phyloP scores from a whole-genome alignment of 148 eudicot species.

The Chenopodium album region DNA sequence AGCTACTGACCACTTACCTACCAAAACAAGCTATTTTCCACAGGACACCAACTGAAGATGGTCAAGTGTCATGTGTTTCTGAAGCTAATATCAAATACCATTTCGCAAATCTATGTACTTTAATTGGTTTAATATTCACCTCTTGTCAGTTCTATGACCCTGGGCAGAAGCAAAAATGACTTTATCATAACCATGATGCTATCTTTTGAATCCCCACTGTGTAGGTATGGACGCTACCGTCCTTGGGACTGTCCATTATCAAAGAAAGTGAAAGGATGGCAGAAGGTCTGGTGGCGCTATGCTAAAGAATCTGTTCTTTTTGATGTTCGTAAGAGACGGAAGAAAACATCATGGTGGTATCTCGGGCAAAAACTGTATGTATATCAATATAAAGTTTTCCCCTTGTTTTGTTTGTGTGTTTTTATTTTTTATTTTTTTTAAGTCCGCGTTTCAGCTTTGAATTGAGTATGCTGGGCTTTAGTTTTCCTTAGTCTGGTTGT shows the following conservation, averaged over 20 bases:
- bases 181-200: neutral
- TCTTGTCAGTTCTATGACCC: neutral
- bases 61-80: neutral
- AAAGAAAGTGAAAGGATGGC: constrained; percentile 73
- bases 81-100: neutral
- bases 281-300: constrained; percentile 87
- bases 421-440: neutral
- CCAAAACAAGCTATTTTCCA: neutral
- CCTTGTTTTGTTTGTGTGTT: neutral
- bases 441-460: neutral
- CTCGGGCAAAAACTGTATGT: constrained; percentile 84
- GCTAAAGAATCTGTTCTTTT: constrained; percentile 79
- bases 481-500: neutral
- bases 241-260: constrained; percentile 70
- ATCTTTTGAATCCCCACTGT: neutral
- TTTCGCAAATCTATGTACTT: too few species aligned
- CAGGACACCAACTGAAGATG: neutral
- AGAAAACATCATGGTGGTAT: constrained; percentile 82
- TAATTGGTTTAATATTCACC: neutral
- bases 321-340: constrained; percentile 73
- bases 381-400: neutral
- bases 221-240: constrained; percentile 85
- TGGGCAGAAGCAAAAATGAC: constrained; percentile 12
- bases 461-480: neutral
- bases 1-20: neutral